Evolutionary conservation across 768 basidiomycete genomes (phyloP).

Genomic region (Imleria badia): DNA sequence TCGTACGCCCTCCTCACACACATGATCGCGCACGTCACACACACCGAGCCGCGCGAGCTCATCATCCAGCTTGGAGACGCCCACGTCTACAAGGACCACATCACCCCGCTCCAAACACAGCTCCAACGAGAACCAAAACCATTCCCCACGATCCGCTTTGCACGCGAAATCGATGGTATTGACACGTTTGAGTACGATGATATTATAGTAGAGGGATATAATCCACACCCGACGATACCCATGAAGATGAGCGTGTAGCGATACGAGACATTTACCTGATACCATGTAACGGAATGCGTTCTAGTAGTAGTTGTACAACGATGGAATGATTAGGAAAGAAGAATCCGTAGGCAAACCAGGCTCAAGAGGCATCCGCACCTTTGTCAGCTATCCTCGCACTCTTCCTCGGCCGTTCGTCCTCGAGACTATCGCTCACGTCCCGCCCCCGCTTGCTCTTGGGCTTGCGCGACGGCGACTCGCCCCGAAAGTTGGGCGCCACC

Average conservation of each 20-base stretch:
- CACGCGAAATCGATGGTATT: constrained; percentile 63
- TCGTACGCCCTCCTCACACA: constrained; percentile 97
- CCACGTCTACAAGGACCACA: constrained; percentile 92
- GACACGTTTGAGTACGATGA: constrained; percentile 83
- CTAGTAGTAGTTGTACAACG: not conserved
- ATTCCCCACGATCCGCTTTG: constrained; percentile 83
- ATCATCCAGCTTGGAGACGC: constrained; percentile 97
- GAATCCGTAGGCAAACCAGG: not conserved
- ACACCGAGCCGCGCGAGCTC: constrained; percentile 83
- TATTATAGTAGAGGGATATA: constrained; percentile 83
- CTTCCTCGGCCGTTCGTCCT: constrained; percentile 24
- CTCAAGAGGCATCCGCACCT: not conserved
- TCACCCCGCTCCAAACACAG: constrained; percentile 82
- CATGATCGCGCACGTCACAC: constrained; percentile 94
- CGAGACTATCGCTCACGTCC: constrained; percentile 12
- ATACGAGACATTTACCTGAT: constrained; percentile 1
- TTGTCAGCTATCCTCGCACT: constrained; percentile 12
- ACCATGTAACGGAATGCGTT: not conserved
- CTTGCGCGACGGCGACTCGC: constrained; percentile 30
- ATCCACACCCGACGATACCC: constrained; percentile 76
- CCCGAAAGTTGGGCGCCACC: constrained; percentile 38
- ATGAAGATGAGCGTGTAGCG: constrained; percentile 94
- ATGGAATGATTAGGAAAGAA: not conserved
- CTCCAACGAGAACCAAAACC: constrained; percentile 72
- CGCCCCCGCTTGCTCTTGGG: constrained; percentile 28